Percentiles rank a stretch among this genome's conserved stretches.
These are phyloP conservation scores for Eucalyptus microcorys DNA, from an alignment of 345 rosid species.

Conservation along the genomic window DNA sequence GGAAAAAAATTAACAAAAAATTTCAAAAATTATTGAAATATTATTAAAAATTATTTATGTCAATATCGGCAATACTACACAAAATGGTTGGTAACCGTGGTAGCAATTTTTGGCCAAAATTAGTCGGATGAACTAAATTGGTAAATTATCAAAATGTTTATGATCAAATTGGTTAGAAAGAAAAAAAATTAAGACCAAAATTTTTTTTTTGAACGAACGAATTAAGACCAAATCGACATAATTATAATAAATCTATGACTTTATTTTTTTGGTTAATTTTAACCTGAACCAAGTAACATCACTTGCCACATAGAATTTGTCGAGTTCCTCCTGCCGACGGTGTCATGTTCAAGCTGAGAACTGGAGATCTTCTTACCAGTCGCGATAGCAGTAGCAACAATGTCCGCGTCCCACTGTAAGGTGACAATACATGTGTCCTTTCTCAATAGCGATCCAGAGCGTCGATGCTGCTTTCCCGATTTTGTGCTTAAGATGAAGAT, in stretches of 20 bases:
- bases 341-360: not conserved
- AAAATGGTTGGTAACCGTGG: not conserved
- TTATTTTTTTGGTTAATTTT: too few relatives aligned
- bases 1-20: too few relatives aligned
- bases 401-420: not conserved
- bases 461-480: not conserved
- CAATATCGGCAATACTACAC: rapidly evolving
- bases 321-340: not conserved
- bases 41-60: too few relatives aligned
- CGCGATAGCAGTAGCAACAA: not conserved
- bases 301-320: not conserved
- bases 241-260: too few relatives aligned
- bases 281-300: not conserved
- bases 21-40: too few relatives aligned
- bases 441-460: not conserved
- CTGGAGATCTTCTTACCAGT: not conserved
- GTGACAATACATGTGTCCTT: not conserved
- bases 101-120: not conserved
- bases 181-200: too few relatives aligned
- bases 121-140: not conserved
- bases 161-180: too few relatives aligned
- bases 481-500: not conserved
- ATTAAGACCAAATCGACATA: too few relatives aligned
- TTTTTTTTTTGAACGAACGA: too few relatives aligned
- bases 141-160: too few relatives aligned